Conservation (phyloP, 139 green algal species). For the Coelastrella sp. region DNA sequence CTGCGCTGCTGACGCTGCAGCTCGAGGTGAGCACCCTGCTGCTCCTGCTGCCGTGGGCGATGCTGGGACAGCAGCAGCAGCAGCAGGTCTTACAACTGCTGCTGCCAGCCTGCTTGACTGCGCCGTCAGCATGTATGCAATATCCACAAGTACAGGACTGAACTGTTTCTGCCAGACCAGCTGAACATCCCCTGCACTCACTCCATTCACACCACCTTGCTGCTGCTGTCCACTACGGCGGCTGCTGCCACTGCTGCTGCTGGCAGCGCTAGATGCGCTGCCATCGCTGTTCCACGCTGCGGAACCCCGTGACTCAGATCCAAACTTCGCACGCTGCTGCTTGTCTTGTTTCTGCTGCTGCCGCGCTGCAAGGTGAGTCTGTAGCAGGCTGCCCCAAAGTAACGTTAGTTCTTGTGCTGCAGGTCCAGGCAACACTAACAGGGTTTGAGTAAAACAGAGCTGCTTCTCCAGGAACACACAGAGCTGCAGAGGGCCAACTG, state of each 20-base stretch:
- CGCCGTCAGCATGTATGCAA: slow-evolving; percentile 28
- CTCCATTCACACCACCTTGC: not conserved
- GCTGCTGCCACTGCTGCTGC: not conserved
- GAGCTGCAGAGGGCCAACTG: slow-evolving; percentile 12
- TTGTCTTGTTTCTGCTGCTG: slow-evolving; percentile 14
- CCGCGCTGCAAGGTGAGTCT: not conserved
- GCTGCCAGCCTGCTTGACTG: not conserved
- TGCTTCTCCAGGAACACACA: not conserved
- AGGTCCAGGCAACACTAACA: slow-evolving; percentile 26
- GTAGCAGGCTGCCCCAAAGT: slow-evolving; percentile 18
- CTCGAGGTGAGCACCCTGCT: slow-evolving; percentile 3
- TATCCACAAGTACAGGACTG: not conserved
- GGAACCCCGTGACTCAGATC: not conserved
- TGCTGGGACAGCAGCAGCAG: not conserved
- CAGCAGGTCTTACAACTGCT: not conserved
- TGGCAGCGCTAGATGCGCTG: not conserved
- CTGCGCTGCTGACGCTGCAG: not conserved
- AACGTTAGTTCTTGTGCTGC: slow-evolving; percentile 7
- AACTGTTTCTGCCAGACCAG: slow-evolving; percentile 24
- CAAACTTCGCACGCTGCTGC: not conserved
- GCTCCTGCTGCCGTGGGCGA: not conserved
- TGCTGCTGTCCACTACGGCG: too few species aligned
- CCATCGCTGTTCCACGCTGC: not conserved
- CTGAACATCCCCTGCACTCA: slow-evolving; percentile 22
- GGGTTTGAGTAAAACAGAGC: slow-evolving; percentile 11